These are phyloP conservation scores for Naganishia sp. DNA, from an alignment of 1,284 basidiomycete species.

Conservation along the genomic window DNA sequence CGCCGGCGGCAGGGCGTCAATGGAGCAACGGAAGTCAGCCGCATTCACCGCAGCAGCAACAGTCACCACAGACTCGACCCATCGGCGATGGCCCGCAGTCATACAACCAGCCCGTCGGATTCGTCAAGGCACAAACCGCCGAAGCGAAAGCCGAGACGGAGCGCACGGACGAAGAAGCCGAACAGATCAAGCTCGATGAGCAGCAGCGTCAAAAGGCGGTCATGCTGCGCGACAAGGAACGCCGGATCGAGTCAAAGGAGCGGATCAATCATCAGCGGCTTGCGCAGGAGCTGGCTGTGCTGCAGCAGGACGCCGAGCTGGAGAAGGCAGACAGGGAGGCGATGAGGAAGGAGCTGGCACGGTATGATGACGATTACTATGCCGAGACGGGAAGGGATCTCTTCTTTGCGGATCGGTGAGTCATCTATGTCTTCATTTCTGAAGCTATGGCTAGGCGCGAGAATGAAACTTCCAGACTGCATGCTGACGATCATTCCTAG, in stretches of 20 bases:
- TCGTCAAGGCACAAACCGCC: constrained; percentile 68
- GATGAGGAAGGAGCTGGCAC: constrained; percentile 69
- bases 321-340: constrained; percentile 72
- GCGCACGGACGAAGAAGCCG: constrained; percentile 82
- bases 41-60: constrained; percentile 48
- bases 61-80: constrained; percentile 42
- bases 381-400: constrained; percentile 62
- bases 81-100: constrained; percentile 67
- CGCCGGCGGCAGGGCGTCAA: constrained; percentile 28
- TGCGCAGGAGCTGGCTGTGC: constrained; percentile 70
- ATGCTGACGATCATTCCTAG: constrained; percentile 51
- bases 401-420: constrained; percentile 79
- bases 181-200: constrained; percentile 56
- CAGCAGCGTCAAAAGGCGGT: constrained; percentile 73
- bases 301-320: constrained; percentile 68
- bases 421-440: constrained; percentile 35
- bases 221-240: constrained; percentile 80
- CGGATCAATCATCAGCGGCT: constrained; percentile 70
- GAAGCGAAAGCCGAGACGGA: constrained; percentile 52
- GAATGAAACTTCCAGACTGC: neutral
- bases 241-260: constrained; percentile 77
- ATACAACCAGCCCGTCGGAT: constrained; percentile 73
- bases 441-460: too few species aligned
- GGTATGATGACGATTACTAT: constrained; percentile 89
- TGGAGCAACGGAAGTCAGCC: neutral